Conservation (phyloP, 2,329 filamentous ascomycete species). For the Fusarium miscanthi region DNA sequence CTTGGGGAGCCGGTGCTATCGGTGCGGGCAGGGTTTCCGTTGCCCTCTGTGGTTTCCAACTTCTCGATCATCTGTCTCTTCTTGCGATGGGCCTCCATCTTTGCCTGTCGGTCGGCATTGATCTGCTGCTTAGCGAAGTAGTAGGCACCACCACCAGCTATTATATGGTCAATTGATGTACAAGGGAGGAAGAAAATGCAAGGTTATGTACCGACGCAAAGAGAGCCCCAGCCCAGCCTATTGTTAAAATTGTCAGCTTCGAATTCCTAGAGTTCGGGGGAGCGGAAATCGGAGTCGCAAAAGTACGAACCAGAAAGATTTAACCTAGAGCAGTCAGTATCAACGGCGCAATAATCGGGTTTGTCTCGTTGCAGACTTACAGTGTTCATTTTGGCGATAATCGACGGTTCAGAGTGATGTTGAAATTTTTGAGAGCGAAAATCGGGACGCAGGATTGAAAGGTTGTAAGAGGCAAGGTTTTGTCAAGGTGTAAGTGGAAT, state of each 20-base stretch:
- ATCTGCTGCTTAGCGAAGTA: conserved; percentile 95
- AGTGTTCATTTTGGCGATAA: conserved; percentile 62
- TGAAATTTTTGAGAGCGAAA: conserved; percentile 17
- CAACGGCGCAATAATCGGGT: conserved; percentile 3
- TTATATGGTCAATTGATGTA: conserved; percentile 30
- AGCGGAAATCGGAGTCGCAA: conserved; percentile 16
- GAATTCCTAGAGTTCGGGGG: background rate
- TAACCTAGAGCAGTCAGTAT: conserved; percentile 59
- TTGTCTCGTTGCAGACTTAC: conserved; percentile 51
- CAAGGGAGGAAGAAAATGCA: background rate
- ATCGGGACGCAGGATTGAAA: conserved; percentile 32
- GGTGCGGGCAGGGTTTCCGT: conserved; percentile 66
- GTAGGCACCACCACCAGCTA: conserved; percentile 91
- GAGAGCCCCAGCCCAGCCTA: conserved; percentile 91
- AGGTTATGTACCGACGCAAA: conserved; percentile 77
- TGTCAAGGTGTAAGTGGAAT: conserved; percentile 45
- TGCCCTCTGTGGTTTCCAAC: conserved; percentile 61
- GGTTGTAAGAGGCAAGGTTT: conserved; percentile 40
- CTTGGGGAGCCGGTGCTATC: conserved; percentile 72
- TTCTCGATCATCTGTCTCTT: conserved; percentile 70
- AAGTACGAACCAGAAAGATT: conserved; percentile 71
- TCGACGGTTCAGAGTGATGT: background rate
- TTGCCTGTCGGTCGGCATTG: conserved; percentile 84
- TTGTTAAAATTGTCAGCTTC: conserved; percentile 15
- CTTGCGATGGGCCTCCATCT: conserved; percentile 73